Evolutionary conservation across 2,329 filamentous ascomycete genomes (phyloP).

Genomic region (Cordyceps cicadae): DNA sequence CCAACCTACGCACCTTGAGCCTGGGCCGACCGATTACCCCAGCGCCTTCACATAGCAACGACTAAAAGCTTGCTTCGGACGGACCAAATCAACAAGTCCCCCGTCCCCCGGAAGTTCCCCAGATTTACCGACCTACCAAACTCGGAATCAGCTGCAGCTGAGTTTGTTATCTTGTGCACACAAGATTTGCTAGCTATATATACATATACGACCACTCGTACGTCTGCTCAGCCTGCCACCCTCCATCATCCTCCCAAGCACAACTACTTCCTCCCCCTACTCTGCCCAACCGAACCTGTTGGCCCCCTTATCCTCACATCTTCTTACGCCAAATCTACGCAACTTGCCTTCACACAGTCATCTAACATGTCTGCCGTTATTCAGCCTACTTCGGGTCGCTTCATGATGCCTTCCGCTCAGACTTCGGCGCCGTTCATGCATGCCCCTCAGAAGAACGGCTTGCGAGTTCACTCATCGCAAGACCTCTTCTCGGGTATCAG

Average conservation of each 20-base stretch:
- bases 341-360: not conserved
- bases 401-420: conserved; percentile 27
- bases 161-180: not conserved
- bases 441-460: conserved; percentile 36
- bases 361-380: conserved; percentile 8
- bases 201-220: not conserved
- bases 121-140: not conserved
- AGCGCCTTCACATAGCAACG: conserved; percentile 1
- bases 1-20: not conserved
- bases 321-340: not conserved
- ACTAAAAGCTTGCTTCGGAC: conserved; percentile 8
- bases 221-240: not conserved
- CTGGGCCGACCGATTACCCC: conserved; percentile 9
- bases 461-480: conserved; percentile 35
- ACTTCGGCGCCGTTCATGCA: conserved; percentile 35
- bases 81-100: conserved; percentile 5
- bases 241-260: not conserved
- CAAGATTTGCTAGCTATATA: not conserved
- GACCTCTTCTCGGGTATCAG: conserved; percentile 47
- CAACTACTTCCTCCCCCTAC: not conserved
- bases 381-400: conserved; percentile 5
- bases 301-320: not conserved
- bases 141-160: not conserved
- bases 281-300: not conserved
- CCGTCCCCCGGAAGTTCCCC: not conserved